phyloP scores from a whole-genome alignment of 2,329 filamentous ascomycete genomes.

The Tolypocladium album region DNA sequence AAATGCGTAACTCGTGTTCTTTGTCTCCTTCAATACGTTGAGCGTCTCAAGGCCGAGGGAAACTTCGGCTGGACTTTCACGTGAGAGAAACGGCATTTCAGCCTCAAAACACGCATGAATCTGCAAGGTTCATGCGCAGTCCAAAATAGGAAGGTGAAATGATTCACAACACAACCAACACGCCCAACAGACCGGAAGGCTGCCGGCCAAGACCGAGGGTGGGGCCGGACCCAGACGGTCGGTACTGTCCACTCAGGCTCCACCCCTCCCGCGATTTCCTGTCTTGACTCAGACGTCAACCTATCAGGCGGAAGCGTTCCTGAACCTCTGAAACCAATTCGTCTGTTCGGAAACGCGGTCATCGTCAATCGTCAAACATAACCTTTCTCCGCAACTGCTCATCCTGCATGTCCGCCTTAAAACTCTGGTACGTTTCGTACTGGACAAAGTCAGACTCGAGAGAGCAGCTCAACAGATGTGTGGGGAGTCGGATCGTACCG shows the following conservation, averaged over 20 bases:
- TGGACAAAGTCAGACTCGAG: background rate
- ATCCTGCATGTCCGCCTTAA: background rate
- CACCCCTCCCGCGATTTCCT: background rate
- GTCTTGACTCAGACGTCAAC: background rate
- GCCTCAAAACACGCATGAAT: background rate
- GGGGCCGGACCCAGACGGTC: background rate
- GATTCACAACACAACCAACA: background rate
- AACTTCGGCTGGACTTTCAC: background rate
- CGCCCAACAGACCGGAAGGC: background rate
- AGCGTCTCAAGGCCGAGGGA: background rate
- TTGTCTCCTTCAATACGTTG: background rate
- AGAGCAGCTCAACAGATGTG: background rate
- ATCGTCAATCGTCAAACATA: background rate
- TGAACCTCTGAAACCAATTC: background rate
- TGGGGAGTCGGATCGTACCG: constrained; percentile 6
- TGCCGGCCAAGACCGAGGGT: background rate
- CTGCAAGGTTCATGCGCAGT: background rate
- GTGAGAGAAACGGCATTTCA: background rate
- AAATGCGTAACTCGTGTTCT: background rate
- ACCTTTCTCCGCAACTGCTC: background rate
- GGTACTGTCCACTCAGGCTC: background rate
- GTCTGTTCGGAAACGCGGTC: background rate
- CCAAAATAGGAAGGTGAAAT: background rate
- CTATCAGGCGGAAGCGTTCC: too few species aligned
- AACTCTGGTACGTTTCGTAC: background rate